Evolutionary conservation across 148 eudicot species (phyloP), one percentile per base, ranked within the genome.

Genomic region (Spergularia marina): DNA sequence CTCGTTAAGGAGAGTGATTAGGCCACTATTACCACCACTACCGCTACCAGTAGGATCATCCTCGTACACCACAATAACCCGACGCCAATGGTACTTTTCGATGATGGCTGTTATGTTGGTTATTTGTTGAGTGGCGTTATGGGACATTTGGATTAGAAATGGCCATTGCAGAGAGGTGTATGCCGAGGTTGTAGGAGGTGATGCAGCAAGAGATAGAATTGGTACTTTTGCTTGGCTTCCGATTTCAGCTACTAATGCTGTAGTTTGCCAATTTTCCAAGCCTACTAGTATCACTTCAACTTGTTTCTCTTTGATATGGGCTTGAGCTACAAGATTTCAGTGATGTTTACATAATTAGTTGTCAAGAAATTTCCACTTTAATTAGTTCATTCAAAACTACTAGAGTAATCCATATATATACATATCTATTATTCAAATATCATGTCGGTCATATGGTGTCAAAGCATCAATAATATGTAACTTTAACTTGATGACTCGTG

Each of bases 221-320:
- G 84, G 84, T 3, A 81, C 78, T 73, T 81, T 77, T 23, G 61
- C 52, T 77, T 69, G 53, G 70, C 51, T 63, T 47, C 62, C 84
- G 5, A 74, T 13, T 12, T 49, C 15, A 15, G 78, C 78, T 9
- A 82, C 74, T 68, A 81, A 55, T 17, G 78, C 52, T 30, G 84
- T 65, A 53, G 77, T 70, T 7, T 47, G 34, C 84, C 80, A 81
- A 68, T n/a, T 69, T 18, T 73, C 74, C 57, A 77, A 40, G 51
- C 80, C 77, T 74, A 64, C 10, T 2, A 73, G 69, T 60, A 77
- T 68, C 60, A 47, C 74, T 68, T 54, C 30, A 18, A 60, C 71
- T 62, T 73, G 54, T 10, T 65, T 63, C 65, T 60, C 36, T n/a
- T 77, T 39, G 17, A 81, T 58, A 3, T 65, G 58, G 16, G 68